These are phyloP conservation scores for Mycena epipterygia DNA, from an alignment of 768 basidiomycete species.

Conservation along the genomic window DNA sequence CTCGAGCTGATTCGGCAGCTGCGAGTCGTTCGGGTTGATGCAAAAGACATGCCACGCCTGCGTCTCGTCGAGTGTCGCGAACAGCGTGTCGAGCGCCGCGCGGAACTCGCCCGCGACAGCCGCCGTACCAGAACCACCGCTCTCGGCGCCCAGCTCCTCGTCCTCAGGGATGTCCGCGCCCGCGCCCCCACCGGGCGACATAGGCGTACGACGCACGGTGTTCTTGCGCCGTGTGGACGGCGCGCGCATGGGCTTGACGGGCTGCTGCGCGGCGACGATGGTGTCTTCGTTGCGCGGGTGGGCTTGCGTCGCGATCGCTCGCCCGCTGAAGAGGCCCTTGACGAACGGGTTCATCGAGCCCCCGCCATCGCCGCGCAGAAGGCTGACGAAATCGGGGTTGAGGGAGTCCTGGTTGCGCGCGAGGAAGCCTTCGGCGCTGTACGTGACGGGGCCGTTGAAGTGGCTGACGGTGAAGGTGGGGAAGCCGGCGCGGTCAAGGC, in stretches of 20 bases:
- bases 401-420: slow-evolving; percentile 90
- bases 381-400: slow-evolving; percentile 92
- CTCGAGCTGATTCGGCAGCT: slow-evolving; percentile 94
- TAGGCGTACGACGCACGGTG: slow-evolving; percentile 72
- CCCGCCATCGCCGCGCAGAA: slow-evolving; percentile 80
- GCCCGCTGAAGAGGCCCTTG: slow-evolving; percentile 88
- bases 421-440: slow-evolving; percentile 92
- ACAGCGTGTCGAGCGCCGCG: slow-evolving; percentile 85
- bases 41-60: slow-evolving; percentile 95
- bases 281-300: slow-evolving; percentile 96
- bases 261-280: slow-evolving; percentile 94
- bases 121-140: slow-evolving; percentile 41
- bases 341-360: slow-evolving; percentile 90
- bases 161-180: slow-evolving; percentile 65
- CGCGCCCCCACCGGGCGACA: slow-evolving; percentile 57
- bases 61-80: slow-evolving; percentile 90
- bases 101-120: slow-evolving; percentile 89
- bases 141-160: slow-evolving; percentile 63
- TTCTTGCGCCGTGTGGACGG: slow-evolving; percentile 91
- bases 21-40: slow-evolving; percentile 95
- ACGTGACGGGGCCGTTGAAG: slow-evolving; percentile 91
- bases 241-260: slow-evolving; percentile 93
- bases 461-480: slow-evolving; percentile 94
- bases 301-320: slow-evolving; percentile 91
- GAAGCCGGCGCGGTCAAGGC: slow-evolving; percentile 78